Evolutionary conservation across 768 basidiomycete genomes (phyloP), one percentile per base, ranked within the genome.

Genomic region (Leccinum pellstonianum): DNA sequence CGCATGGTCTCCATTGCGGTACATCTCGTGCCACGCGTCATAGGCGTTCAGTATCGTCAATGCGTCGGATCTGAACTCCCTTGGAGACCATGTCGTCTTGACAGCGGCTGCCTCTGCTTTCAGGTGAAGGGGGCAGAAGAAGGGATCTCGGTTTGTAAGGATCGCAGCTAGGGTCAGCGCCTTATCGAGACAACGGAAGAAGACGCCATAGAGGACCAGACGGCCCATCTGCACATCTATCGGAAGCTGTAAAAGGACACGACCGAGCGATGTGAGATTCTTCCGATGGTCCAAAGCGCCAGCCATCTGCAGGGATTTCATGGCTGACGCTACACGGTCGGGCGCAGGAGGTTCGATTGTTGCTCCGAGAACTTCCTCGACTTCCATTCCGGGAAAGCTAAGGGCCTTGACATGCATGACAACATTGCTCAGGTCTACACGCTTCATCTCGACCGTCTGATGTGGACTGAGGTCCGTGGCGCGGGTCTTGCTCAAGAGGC

Each of bases 391-490:
- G 6, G 92, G 91, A 70, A 97, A 89, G 70, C 93, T 87, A 37
- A 97, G 81, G 9, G 94, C 94, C 68, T 96, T 97, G 73, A 98
- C 85, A 70, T 95, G 95, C 95, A 98, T 98, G 15, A 96, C 93
- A 51, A 95, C 88, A 68, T 94, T 93, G 66, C 86, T 91, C 65
- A 96, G 72, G 73, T 95, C 93, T 12, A 88, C 85, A 35, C 94
- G 83, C 70, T 93, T 93, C 94, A 98, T 98, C 77, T 97, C 95
- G 38, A 97, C 95, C 1, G 87, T 87, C 72, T 95, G 93, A 69
- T 96, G 88, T 27, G 90, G 82, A 54, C 85, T 80, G 51, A 98
- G 79, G 11, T 77, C 74, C 15, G 77, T 76, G 3, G 87, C 83
- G 55, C 87, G 86, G 14, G 77, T 74, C 58, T 80, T 80, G 52